Percentiles rank a stretch among this genome's conserved stretches.
phyloP scores from a whole-genome alignment of 257 asterid genomes.

The Plantago major region DNA sequence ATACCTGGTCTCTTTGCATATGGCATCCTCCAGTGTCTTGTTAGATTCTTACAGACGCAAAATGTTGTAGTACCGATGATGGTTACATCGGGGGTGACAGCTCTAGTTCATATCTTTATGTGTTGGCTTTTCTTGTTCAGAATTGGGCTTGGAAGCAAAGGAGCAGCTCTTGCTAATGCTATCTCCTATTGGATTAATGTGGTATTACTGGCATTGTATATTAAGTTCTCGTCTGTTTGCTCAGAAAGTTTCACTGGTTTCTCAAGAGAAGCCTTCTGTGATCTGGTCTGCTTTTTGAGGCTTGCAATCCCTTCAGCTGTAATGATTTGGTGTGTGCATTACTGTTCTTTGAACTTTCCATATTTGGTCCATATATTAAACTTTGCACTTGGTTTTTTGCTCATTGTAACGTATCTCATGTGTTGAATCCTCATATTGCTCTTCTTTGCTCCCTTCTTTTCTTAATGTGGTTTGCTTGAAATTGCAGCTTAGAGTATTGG shows the following conservation, averaged over 20 bases:
- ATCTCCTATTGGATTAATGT: slow-evolving; percentile 59
- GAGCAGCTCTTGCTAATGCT: slow-evolving; percentile 63
- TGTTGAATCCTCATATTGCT: background rate
- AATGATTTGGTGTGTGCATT: slow-evolving; percentile 48
- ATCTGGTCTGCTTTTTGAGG: slow-evolving; percentile 33
- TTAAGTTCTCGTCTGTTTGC: slow-evolving; percentile 43
- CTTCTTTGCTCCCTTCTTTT: background rate
- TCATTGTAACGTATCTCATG: too few relatives aligned
- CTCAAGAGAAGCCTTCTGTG: slow-evolving; percentile 42
- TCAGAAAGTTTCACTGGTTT: slow-evolving; percentile 46
- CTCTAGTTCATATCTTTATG: slow-evolving; percentile 36
- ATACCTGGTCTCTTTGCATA: slow-evolving; percentile 56
- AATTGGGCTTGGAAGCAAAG: slow-evolving; percentile 37
- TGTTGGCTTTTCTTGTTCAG: slow-evolving; percentile 53
- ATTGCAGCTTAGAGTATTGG: slow-evolving; percentile 64
- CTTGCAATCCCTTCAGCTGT: slow-evolving; percentile 66
- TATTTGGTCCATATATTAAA: too few relatives aligned
- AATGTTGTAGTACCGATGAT: slow-evolving; percentile 54
- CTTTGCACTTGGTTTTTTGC: too few relatives aligned
- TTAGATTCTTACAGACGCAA: slow-evolving; percentile 53
- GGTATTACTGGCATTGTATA: slow-evolving; percentile 33
- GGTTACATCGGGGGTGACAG: slow-evolving; percentile 46
- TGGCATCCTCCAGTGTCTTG: slow-evolving; percentile 54
- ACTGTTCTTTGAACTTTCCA: too few relatives aligned
- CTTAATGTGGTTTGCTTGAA: slow-evolving; percentile 9